Conservation (phyloP, 805 yeast genomes). For the Kodamaea nitidulidarum region DNA sequence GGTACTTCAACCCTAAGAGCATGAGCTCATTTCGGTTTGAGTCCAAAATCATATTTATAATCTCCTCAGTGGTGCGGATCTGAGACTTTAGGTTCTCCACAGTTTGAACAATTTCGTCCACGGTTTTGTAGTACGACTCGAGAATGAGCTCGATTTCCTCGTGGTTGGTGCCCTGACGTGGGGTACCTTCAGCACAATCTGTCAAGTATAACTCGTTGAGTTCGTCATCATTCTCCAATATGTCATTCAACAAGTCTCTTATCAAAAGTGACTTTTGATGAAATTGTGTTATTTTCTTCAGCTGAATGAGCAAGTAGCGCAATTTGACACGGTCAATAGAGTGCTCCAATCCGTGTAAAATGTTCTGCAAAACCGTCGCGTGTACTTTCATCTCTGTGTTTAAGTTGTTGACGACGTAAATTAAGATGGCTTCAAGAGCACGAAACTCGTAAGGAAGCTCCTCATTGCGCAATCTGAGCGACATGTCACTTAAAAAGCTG, state of each 20-base stretch:
- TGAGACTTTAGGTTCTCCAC: conserved; percentile 75
- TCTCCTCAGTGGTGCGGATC: conserved; percentile 90
- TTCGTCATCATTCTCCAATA: conserved; percentile 84
- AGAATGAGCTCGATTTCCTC: conserved; percentile 85
- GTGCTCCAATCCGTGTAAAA: conserved; percentile 73
- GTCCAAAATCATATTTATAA: conserved; percentile 87
- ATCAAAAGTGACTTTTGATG: conserved; percentile 79
- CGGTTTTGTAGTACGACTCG: conserved; percentile 86
- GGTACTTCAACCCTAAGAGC: conserved; percentile 79
- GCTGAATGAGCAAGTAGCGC: conserved; percentile 73
- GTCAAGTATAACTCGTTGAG: conserved; percentile 77
- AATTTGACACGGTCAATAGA: conserved; percentile 77
- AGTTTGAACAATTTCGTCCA: conserved; percentile 92
- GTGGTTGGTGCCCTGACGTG: conserved; percentile 59
- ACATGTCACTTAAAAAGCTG: conserved; percentile 41
- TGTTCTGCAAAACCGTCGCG: conserved; percentile 66
- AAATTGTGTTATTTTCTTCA: conserved; percentile 80
- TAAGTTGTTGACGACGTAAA: conserved; percentile 72
- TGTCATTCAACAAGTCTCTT: conserved; percentile 78
- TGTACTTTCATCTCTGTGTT: conserved; percentile 87
- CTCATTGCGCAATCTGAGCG: conserved; percentile 32
- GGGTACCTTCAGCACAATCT: conserved; percentile 44
- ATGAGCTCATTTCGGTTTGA: conserved; percentile 91
- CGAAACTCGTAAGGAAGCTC: conserved; percentile 80
- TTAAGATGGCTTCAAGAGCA: conserved; percentile 83